These are phyloP conservation scores for Babesia caballi DNA, from an alignment of 169 alveolate genomes.

Conservation along the genomic window DNA sequence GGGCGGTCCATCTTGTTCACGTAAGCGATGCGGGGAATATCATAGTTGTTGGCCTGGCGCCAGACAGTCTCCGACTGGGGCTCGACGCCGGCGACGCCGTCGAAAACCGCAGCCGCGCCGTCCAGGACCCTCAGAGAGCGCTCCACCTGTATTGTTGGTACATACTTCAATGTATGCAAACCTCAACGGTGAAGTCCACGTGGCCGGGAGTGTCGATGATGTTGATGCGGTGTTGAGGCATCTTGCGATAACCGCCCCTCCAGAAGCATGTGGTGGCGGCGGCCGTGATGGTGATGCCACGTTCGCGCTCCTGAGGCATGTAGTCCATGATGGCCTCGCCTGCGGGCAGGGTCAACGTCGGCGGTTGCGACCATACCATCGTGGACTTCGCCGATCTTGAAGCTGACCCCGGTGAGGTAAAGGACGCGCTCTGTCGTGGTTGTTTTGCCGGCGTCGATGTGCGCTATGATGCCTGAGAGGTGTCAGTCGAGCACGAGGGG, in stretches of 20 bases:
- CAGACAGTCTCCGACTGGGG: conserved; percentile 94
- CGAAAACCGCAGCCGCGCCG: conserved; percentile 95
- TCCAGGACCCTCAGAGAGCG: conserved; percentile 93
- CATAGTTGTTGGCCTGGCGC: conserved; percentile 80
- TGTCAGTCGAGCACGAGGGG: no score
- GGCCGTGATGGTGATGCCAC: conserved; percentile 96
- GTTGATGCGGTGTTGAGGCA: conserved; percentile 84
- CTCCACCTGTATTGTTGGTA: conserved; percentile 72
- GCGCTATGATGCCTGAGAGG: conserved; percentile 92
- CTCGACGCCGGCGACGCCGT: conserved; percentile 94
- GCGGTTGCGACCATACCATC: conserved; percentile 52
- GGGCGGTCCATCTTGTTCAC: conserved; percentile 92
- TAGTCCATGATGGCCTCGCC: conserved; percentile 95
- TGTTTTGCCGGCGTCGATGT: conserved; percentile 97
- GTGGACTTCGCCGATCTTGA: conserved; percentile 83
- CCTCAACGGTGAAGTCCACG: conserved; percentile 94
- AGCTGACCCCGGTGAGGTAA: conserved; percentile 88
- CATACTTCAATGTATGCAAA: not conserved
- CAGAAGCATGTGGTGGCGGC: conserved; percentile 95
- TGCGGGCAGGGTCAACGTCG: conserved; percentile 44
- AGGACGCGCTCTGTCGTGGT: conserved; percentile 94
- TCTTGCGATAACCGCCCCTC: conserved; percentile 78
- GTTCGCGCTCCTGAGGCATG: conserved; percentile 92
- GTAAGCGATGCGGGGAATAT: conserved; percentile 88
- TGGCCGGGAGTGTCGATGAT: conserved; percentile 98